phyloP scores from a whole-genome alignment of 116 monocot species.

The Trichopus zeylanicus region DNA sequence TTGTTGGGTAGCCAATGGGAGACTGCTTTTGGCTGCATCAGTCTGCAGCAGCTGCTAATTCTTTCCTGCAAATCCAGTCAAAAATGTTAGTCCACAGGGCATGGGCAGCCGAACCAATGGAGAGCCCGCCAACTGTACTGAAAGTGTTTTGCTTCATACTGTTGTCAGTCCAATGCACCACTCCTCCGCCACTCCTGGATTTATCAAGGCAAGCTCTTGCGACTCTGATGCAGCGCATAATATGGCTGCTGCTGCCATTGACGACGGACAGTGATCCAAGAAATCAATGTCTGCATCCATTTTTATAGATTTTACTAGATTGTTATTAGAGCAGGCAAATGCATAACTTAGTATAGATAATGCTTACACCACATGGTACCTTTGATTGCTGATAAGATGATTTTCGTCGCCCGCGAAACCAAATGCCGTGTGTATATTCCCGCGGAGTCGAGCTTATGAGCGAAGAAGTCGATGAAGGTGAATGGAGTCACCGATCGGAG shows the following conservation, averaged over 20 bases:
- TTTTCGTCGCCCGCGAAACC: constrained; percentile 40
- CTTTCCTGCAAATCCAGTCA: constrained; percentile 34
- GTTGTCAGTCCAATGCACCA: constrained; percentile 60
- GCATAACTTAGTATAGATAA: not conserved
- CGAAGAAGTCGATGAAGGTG: constrained; percentile 64
- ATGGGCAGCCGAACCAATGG: no score
- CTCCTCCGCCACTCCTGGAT: constrained; percentile 18
- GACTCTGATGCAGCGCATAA: constrained; percentile 39
- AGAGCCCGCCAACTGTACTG: no score
- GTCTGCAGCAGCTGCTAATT: constrained; percentile 34
- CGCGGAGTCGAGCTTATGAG: constrained; percentile 31
- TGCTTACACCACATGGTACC: no score
- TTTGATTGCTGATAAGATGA: constrained; percentile 37
- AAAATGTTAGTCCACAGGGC: no score
- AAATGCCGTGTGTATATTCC: constrained; percentile 22
- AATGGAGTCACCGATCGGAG: constrained; percentile 63
- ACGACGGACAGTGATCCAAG: constrained; percentile 57
- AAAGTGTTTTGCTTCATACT: constrained; percentile 30
- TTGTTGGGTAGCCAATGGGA: constrained; percentile 30
- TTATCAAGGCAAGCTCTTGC: constrained; percentile 21
- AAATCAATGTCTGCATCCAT: constrained; percentile 45
- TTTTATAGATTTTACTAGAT: no score
- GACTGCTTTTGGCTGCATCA: no score
- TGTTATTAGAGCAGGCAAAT: no score
- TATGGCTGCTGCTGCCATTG: constrained; percentile 65